Percentiles rank a stretch among this genome's conserved stretches.
Conservation (phyloP, 1,139 yeast genomes). For the Wickerhamomyces sp. region DNA sequence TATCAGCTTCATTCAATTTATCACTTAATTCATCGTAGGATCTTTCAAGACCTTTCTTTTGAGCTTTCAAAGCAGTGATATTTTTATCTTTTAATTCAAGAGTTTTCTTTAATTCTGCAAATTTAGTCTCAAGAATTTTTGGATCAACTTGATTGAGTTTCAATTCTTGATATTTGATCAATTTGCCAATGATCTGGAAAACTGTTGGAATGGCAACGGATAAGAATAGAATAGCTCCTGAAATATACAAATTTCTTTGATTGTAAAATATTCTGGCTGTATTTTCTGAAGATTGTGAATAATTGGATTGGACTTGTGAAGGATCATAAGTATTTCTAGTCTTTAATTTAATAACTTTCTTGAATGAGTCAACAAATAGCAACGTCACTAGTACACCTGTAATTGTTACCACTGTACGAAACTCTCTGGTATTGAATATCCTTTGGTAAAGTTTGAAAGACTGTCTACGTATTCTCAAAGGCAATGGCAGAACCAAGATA, state of each 20-base stretch:
- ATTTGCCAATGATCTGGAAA: constrained; percentile 48
- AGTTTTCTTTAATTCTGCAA: constrained; percentile 38
- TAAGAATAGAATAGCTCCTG: constrained; percentile 66
- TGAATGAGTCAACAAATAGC: constrained; percentile 53
- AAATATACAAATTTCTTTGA: constrained; percentile 66
- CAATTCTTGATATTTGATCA: constrained; percentile 52
- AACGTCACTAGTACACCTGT: constrained; percentile 42
- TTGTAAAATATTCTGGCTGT: constrained; percentile 51
- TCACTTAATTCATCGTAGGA: constrained; percentile 46
- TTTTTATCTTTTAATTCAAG: constrained; percentile 40
- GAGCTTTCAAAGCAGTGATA: constrained; percentile 46
- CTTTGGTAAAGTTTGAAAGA: constrained; percentile 37
- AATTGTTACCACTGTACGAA: constrained; percentile 46
- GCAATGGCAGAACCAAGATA: constrained; percentile 58
- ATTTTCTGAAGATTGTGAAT: constrained; percentile 23
- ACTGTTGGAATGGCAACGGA: constrained; percentile 56
- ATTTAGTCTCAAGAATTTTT: constrained; percentile 32
- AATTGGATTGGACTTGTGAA: constrained; percentile 17
- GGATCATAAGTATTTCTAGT: constrained; percentile 18
- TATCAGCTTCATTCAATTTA: constrained; percentile 10
- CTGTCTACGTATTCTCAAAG: constrained; percentile 46
- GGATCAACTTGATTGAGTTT: constrained; percentile 20
- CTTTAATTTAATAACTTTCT: constrained; percentile 15
- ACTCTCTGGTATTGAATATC: constrained; percentile 36
- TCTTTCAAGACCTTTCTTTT: constrained; percentile 47